Evolutionary conservation across 495 filamentous ascomycete species (phyloP), one percentile per base, ranked within the genome.

Genomic region (Penicillium robsamsonii): DNA sequence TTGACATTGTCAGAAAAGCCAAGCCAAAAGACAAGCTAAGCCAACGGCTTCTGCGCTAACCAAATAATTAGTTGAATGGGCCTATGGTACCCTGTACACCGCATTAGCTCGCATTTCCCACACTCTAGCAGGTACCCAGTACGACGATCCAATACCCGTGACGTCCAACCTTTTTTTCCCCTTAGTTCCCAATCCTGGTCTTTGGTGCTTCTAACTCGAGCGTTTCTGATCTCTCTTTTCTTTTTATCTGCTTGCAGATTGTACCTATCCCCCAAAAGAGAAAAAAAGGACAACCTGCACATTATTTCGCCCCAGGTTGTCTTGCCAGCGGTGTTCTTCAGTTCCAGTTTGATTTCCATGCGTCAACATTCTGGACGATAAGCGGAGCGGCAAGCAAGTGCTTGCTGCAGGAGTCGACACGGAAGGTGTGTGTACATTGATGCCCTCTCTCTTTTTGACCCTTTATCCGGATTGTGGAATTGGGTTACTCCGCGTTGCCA

Each of bases 391-490:
- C 76, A 79, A 79, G 76, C 76, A 73, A 72, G 69, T 75, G 76
- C 76, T 79, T 79, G 76, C 76, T 79, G 75, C 75, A 74, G 72
- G 67, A 74, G 72, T 73, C 75, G 74, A 77, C 68, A 77, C 75
- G 76, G 76, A 78, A 76, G 72, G 75, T 78, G 58, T 53, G 76
- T 75, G 58, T 56, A 49, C 51, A 53, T 53, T 40, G 44, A 58
- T 57, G 31, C 18, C 22, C 22, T 43, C 11, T 55, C 38, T 38
- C 51, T 41, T 7, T 52, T 43, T 13, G 31, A 27, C n/a, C 46
- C 27, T n/a, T 13, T 22, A 30, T 40, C 17, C 35, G 17, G 24
- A 31, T 18, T 37, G 38, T 55, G 35, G 42, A 57, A 60, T 66
- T 56, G 60, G 30, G 30, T 37, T 24, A 29, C 13, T 56, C 56